Base-by-base conservation (phyloP, 176 grass and related monocot species). In the Puccinellia tenuiflora region DNA sequence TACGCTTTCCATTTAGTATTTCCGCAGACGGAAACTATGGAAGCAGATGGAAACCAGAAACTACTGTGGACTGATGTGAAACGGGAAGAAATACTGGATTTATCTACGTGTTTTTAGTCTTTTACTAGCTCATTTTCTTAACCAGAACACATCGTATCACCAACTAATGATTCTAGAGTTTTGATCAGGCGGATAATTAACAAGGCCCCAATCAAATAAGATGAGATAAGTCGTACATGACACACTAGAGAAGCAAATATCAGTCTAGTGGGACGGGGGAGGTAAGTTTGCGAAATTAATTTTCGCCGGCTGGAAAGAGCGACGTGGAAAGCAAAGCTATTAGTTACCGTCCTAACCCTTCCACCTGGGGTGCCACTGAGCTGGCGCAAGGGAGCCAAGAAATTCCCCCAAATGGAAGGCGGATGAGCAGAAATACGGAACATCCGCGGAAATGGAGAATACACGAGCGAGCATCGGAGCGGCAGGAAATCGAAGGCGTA, bases 351-450 rank as follows among this genome's bases (percentile, higher is more conserved):
- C 54, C 30, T 50, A 33, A 28, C 17, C 2, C 7, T 88, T 78
- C 8, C 63, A 76, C 25, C 73, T 45, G 47, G 31, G 42, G 20
- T 34, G 75, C 63, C 69, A n/a, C n/a, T n/a, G n/a, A 62, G n/a
- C 71, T 73, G 69, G 71, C 34, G 0, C 26, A 34, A 26, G 69
- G 60, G 48, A 28, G 11, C 39, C 75, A 80, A 81, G 33, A 63
- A 35, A 46, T 55, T 55, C 43, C 83, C 73, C 73, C 78, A 57
- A 82, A 86, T 46, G 43, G 11, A 38, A 5, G 33, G 33, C 35
- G 37, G 74, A 86, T 9, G 3, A 56, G n/a, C n/a, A n/a, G n/a
- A n/a, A n/a, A n/a, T n/a, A n/a, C n/a, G n/a, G n/a, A n/a, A n/a
- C n/a, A n/a, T n/a, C n/a, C n/a, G n/a, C n/a, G n/a, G n/a, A n/a